These are phyloP conservation scores for Balamuthia mandrillaris DNA, from an alignment of 208 protist genomes.

Conservation along the genomic window DNA sequence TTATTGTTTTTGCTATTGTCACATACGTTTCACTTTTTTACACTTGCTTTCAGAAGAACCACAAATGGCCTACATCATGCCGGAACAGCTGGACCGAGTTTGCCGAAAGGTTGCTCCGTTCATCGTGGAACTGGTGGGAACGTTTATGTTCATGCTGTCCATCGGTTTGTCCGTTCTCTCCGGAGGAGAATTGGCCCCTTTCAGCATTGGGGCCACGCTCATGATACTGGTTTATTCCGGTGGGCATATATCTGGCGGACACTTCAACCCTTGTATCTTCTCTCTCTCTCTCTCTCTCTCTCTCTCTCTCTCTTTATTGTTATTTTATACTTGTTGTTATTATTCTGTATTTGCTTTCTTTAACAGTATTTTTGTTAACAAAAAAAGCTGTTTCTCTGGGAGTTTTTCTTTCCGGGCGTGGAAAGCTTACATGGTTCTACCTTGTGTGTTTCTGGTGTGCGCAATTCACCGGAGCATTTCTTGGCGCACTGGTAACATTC, in stretches of 20 bases:
- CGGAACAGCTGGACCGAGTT: too few species aligned
- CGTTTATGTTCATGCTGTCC: slow-evolving; percentile 3
- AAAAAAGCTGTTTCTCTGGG: slow-evolving; percentile 7
- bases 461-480: slow-evolving; percentile 1
- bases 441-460: background rate
- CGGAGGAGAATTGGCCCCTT: background rate
- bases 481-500: background rate
- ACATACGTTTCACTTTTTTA: too few species aligned
- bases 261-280: slow-evolving; percentile 31
- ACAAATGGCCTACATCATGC: too few species aligned
- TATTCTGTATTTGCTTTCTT: background rate
- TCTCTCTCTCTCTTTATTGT: background rate
- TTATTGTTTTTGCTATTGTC: too few species aligned
- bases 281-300: too few species aligned
- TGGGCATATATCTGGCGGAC: background rate
- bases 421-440: slow-evolving; percentile 25
- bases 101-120: slow-evolving; percentile 5
- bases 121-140: slow-evolving; percentile 30
- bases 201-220: slow-evolving; percentile 6
- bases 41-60: too few species aligned
- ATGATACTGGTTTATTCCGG: background rate
- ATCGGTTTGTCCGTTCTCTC: background rate
- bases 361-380: background rate
- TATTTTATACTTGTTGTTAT: too few species aligned
- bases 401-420: background rate